Conservation (phyloP, 768 basidiomycete species). For the Bullera alba region DNA sequence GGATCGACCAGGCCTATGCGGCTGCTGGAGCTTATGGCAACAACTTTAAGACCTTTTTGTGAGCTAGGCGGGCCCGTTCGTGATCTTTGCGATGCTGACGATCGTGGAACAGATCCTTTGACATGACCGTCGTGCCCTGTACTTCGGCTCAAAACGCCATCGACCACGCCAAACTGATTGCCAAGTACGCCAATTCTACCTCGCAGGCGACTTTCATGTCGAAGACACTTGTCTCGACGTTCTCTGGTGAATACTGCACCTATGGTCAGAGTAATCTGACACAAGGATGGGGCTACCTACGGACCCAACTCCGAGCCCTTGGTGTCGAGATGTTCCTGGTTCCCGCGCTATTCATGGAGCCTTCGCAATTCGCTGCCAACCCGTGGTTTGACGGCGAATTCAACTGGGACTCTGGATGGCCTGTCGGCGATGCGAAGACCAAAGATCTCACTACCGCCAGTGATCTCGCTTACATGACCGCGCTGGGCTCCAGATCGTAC, state of each 20-base stretch:
- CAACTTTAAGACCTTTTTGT: slow-evolving; percentile 38
- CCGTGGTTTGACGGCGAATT: slow-evolving; percentile 49
- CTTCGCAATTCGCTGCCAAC: slow-evolving; percentile 17
- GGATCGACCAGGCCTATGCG: slow-evolving; percentile 41
- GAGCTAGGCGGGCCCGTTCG: slow-evolving; percentile 1
- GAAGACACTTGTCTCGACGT: slow-evolving; percentile 43
- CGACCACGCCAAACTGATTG: slow-evolving; percentile 27
- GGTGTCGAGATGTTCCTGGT: slow-evolving; percentile 14
- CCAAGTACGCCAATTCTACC: slow-evolving; percentile 24
- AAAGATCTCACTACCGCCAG: slow-evolving; percentile 46
- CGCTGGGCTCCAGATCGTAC: slow-evolving; percentile 39
- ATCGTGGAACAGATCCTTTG: slow-evolving; percentile 25
- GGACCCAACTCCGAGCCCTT: slow-evolving; percentile 19
- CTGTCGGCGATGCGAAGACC: slow-evolving; percentile 46
- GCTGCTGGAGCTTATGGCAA: slow-evolving; percentile 27
- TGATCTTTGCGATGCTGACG: neutral
- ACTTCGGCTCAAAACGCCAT: slow-evolving; percentile 18
- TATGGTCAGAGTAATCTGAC: slow-evolving; percentile 39
- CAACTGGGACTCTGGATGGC: slow-evolving; percentile 74
- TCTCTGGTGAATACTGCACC: slow-evolving; percentile 46
- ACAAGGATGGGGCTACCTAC: slow-evolving; percentile 38
- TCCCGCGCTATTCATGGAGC: slow-evolving; percentile 24
- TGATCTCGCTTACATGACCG: slow-evolving; percentile 29
- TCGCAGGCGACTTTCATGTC: slow-evolving; percentile 42
- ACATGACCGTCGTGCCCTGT: slow-evolving; percentile 41